phyloP scores from a whole-genome alignment of 129 eudicot genomes.

The Flaveria trinervia region DNA sequence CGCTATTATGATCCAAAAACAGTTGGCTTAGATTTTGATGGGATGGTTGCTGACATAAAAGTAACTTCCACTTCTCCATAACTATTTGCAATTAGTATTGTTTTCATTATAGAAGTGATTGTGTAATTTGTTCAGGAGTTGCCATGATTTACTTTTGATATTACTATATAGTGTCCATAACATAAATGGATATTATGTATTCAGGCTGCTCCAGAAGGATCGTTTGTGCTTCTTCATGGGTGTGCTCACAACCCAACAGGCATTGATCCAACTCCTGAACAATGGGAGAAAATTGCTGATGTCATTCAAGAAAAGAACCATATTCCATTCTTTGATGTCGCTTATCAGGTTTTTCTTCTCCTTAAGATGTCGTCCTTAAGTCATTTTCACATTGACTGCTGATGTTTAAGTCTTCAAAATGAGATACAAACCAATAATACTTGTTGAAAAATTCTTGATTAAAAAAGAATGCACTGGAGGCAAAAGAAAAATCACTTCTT shows the following conservation, averaged over 20 bases:
- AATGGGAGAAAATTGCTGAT: conserved; percentile 92
- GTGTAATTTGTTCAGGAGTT: background rate
- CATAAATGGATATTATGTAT: conserved; percentile 1
- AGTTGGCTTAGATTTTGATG: conserved; percentile 93
- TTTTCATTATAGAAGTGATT: background rate
- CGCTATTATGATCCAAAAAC: conserved; percentile 96
- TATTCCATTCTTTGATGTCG: conserved; percentile 95
- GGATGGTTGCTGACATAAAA: conserved; percentile 94
- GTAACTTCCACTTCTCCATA: conserved; percentile 39
- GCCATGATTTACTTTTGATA: background rate
- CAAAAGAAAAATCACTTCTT: background rate
- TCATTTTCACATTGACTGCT: background rate
- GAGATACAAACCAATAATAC: background rate
- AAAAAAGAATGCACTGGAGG: background rate
- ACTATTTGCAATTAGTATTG: background rate
- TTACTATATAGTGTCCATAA: conserved; percentile 2
- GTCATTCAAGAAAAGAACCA: conserved; percentile 91
- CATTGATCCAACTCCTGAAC: conserved; percentile 94
- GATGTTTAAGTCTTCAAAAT: background rate
- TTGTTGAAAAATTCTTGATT: background rate
- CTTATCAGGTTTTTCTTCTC: conserved; percentile 74
- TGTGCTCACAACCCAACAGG: conserved; percentile 99
- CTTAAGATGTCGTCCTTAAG: background rate
- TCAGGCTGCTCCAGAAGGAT: conserved; percentile 95
- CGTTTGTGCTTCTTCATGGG: conserved; percentile 94